phyloP scores from a whole-genome alignment of 2,329 filamentous ascomycete species.

The Microdochium bolleyi region DNA sequence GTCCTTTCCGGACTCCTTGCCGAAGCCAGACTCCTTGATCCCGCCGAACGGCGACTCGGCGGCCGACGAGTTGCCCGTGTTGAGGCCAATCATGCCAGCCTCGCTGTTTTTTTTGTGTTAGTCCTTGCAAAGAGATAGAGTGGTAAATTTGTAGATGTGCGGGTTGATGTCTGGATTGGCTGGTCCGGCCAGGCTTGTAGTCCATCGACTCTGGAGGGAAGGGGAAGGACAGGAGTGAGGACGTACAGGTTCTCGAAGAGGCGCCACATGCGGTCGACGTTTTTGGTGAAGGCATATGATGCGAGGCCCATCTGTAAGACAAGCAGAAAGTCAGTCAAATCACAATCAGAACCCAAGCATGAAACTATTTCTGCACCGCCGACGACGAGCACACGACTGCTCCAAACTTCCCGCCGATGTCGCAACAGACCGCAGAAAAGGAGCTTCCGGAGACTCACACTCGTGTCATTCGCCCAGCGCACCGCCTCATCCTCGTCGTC shows the following conservation, averaged over 20 bases:
- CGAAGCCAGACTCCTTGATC: slow-evolving; percentile 38
- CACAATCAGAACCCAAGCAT: too few relatives aligned
- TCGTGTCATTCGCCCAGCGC: slow-evolving; percentile 45
- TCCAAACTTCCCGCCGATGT: too few relatives aligned
- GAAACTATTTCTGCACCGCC: too few relatives aligned
- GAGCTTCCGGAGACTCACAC: slow-evolving; percentile 11
- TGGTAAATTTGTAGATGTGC: too few relatives aligned
- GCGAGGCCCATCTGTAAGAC: slow-evolving; percentile 45
- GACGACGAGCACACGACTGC: too few relatives aligned
- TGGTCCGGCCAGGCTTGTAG: too few relatives aligned
- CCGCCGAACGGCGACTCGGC: slow-evolving; percentile 38
- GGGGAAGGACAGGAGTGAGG: neutral
- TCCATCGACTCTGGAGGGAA: too few relatives aligned
- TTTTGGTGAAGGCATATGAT: slow-evolving; percentile 51
- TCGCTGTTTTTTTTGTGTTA: slow-evolving; percentile 20
- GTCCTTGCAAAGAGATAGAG: too few relatives aligned
- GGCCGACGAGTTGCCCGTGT: slow-evolving; percentile 32
- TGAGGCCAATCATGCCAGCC: slow-evolving; percentile 38
- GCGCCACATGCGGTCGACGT: slow-evolving; percentile 48
- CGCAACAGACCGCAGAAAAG: neutral
- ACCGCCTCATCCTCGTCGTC: slow-evolving; percentile 49
- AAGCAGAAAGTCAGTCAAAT: too few relatives aligned
- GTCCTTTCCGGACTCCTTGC: slow-evolving; percentile 10
- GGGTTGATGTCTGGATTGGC: too few relatives aligned
- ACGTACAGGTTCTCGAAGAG: slow-evolving; percentile 43